These are phyloP conservation scores for Plantago rigida DNA, from an alignment of 305 asterid genomes.

Conservation along the genomic window DNA sequence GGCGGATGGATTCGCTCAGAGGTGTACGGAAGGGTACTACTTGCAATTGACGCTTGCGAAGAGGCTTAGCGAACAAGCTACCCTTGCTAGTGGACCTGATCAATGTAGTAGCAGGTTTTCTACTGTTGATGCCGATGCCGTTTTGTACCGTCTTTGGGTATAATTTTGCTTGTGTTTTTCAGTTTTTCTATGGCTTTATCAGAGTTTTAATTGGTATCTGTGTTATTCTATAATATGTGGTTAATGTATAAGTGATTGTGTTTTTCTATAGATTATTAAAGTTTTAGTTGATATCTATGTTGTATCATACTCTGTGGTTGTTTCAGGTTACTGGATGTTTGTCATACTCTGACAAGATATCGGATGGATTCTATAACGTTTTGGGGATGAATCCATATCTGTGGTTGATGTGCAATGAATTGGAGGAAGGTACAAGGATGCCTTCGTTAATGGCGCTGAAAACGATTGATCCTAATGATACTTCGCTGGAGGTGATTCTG, in stretches of 20 bases:
- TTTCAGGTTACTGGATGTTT: conserved; percentile 75
- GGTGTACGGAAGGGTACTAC: conserved; percentile 51
- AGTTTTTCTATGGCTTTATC: background rate
- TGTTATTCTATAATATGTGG: background rate
- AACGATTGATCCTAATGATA: conserved; percentile 50
- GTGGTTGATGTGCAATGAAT: conserved; percentile 79
- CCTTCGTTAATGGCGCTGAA: conserved; percentile 63
- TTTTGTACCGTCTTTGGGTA: conserved; percentile 83
- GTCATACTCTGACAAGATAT: conserved; percentile 67
- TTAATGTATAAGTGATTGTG: background rate
- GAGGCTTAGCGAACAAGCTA: conserved; percentile 52
- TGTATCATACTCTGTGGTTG: conserved; percentile 1
- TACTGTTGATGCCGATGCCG: conserved; percentile 48
- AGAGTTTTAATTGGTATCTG: background rate
- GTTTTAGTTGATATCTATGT: too few relatives aligned
- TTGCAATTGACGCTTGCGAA: conserved; percentile 66
- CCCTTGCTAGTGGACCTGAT: conserved; percentile 25
- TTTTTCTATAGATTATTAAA: too few relatives aligned
- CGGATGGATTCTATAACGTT: conserved; percentile 83
- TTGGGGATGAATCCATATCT: conserved; percentile 82
- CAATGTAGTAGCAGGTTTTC: background rate
- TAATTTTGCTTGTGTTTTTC: background rate
- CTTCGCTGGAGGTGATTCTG: conserved; percentile 71
- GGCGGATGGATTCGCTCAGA: conserved; percentile 32
- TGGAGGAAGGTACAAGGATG: conserved; percentile 58